A percentile compares a stretch with the other conserved stretches of the same genome.
Evolutionary conservation across 331 rosid genomes (phyloP).

Genomic region (Pyracantha coccinea): DNA sequence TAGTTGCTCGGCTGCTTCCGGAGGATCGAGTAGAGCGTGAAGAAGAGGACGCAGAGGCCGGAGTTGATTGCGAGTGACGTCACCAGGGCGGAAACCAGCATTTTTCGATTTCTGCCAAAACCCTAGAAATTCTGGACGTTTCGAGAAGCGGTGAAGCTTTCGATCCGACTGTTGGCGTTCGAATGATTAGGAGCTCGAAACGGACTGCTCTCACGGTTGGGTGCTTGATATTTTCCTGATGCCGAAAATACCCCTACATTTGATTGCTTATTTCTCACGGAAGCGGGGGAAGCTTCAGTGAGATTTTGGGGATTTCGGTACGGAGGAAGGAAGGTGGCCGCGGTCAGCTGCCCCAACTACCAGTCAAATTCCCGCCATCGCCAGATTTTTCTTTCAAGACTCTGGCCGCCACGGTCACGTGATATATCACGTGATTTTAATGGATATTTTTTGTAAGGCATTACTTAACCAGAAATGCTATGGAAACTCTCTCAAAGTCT

Average conservation of each 20-base stretch:
- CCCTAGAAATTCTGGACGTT: background rate
- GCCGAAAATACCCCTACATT: background rate
- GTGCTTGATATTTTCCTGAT: background rate
- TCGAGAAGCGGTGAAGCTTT: background rate
- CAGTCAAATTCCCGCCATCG: conserved; percentile 16
- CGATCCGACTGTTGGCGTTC: background rate
- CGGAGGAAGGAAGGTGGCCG: background rate
- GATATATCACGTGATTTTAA: background rate
- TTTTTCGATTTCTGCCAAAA: conserved; percentile 6
- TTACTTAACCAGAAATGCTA: too few relatives aligned
- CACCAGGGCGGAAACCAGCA: conserved; percentile 77
- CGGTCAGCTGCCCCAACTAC: background rate
- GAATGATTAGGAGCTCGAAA: background rate
- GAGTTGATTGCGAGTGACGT: conserved; percentile 84
- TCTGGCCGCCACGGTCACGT: background rate
- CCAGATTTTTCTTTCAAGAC: background rate
- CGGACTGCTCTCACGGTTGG: background rate
- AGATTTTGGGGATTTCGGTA: conserved; percentile 2
- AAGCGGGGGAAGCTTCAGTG: background rate
- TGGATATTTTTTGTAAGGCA: background rate
- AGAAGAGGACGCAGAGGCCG: conserved; percentile 68
- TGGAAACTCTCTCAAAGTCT: too few relatives aligned
- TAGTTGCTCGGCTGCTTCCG: conserved; percentile 72
- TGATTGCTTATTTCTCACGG: background rate
- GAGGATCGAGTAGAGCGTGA: conserved; percentile 60